Conservation (phyloP, 148 eudicot species). For the Persicaria maculosa region DNA sequence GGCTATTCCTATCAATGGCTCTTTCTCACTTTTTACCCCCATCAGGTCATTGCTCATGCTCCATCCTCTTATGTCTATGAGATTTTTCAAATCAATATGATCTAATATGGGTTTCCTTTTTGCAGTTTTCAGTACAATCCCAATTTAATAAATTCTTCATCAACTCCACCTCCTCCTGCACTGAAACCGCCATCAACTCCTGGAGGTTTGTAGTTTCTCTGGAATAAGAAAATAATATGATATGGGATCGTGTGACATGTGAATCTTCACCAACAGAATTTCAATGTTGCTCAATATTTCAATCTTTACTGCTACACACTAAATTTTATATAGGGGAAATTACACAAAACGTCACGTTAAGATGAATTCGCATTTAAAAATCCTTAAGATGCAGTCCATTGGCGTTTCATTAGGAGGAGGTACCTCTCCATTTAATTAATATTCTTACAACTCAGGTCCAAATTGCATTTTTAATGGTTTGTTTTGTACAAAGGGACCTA, state of each 20-base stretch:
- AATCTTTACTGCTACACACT: too few species aligned
- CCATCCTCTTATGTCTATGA: background rate
- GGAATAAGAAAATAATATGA: too few species aligned
- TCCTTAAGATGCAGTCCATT: background rate
- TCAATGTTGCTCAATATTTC: too few species aligned
- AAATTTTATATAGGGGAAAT: too few species aligned
- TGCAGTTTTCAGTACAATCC: constrained; percentile 38
- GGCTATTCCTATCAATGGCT: constrained; percentile 44
- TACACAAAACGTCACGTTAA: too few species aligned
- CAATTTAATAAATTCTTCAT: constrained; percentile 22
- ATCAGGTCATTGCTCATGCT: constrained; percentile 32
- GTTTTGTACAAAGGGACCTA: background rate
- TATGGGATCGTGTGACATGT: too few species aligned
- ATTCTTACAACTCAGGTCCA: background rate
- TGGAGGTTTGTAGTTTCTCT: constrained; percentile 16
- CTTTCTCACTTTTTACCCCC: constrained; percentile 45
- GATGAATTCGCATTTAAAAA: too few species aligned
- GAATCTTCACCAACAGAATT: too few species aligned
- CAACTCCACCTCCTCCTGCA: constrained; percentile 31
- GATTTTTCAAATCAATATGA: background rate
- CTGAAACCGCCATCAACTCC: constrained; percentile 23
- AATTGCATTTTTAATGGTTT: background rate
- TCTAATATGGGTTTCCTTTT: constrained; percentile 5
- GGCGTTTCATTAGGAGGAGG: background rate
- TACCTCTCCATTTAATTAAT: background rate